phyloP scores from a whole-genome alignment of 352 stramenopile species.

The Lagenidium giganteum region DNA sequence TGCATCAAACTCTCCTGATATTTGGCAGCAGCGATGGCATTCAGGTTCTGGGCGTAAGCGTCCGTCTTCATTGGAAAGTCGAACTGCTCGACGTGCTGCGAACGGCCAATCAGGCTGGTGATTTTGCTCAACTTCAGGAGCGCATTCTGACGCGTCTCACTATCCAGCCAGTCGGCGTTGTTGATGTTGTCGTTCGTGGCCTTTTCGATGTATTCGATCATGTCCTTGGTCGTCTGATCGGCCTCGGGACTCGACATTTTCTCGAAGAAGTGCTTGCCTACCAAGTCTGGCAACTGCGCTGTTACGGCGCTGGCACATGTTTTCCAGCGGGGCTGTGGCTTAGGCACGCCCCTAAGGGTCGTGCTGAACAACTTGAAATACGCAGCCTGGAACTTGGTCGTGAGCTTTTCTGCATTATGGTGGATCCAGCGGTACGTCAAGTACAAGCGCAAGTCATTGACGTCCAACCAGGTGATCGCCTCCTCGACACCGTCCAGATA shows the following conservation, averaged over 20 bases:
- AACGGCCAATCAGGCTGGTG: conserved; percentile 28
- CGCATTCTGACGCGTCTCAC: conserved; percentile 62
- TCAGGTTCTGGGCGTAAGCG: conserved; percentile 47
- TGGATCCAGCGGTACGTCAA: conserved; percentile 38
- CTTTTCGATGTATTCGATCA: conserved; percentile 81
- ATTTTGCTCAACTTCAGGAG: conserved; percentile 74
- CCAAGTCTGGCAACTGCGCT: conserved; percentile 31
- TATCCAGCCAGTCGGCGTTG: conserved; percentile 88
- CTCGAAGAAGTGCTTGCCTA: conserved; percentile 77
- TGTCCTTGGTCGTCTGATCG: conserved; percentile 57
- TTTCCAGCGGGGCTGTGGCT: conserved; percentile 51
- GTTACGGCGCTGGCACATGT: conserved; percentile 36
- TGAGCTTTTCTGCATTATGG: conserved; percentile 26
- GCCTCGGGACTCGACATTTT: conserved; percentile 67
- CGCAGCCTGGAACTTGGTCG: conserved; percentile 66
- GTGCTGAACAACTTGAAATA: conserved; percentile 85
- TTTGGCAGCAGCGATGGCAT: conserved; percentile 25
- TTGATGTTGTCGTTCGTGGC: conserved; percentile 74
- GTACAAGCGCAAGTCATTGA: conserved; percentile 44
- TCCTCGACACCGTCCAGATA: conserved; percentile 48
- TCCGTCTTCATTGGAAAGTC: conserved; percentile 19
- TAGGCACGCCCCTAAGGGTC: conserved; percentile 56
- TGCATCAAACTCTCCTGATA: conserved; percentile 20
- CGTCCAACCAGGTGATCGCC: conserved; percentile 16
- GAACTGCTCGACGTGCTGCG: conserved; percentile 26